Evolutionary conservation across 1,284 basidiomycete species (phyloP), one percentile per base, ranked within the genome.

Genomic region (Ustilago esculenta): DNA sequence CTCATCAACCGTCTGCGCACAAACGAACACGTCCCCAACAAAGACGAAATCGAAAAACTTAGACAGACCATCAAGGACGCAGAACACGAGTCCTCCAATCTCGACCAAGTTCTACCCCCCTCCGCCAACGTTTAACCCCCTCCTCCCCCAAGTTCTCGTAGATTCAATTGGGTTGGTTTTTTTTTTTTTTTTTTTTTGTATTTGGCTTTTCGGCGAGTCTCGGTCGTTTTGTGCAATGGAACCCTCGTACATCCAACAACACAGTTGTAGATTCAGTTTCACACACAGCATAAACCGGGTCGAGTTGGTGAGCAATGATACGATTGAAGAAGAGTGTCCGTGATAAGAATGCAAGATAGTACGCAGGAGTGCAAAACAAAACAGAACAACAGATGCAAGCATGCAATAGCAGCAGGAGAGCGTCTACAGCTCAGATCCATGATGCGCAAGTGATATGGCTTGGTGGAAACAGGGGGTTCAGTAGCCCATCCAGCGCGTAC

Each of bases 401-500:
- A 52, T 7, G n/a, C n/a, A n/a, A n/a, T n/a, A n/a, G n/a, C n/a
- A n/a, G n/a, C n/a, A n/a, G n/a, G n/a, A n/a, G n/a, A n/a, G n/a
- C n/a, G n/a, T n/a, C n/a, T n/a, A n/a, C n/a, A n/a, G n/a, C n/a
- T n/a, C n/a, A n/a, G n/a, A n/a, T n/a, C n/a, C n/a, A n/a, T n/a
- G n/a, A n/a, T n/a, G n/a, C n/a, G n/a, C n/a, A n/a, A 29, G 27
- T 29, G 27, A 29, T 29, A 29, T 6, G 27, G 7, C 7, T 7
- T 6, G 27, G 12, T 29, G 27, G 39, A 21, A 11, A 24, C 9
- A 15, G 15, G 43, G n/a, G n/a, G n/a, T 32, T 54, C 35, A 70
- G 36, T 65, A 74, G 25, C 70, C 73, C 46, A 69, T 61, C 79
- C 79, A 81, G 1, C 79, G 68, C 7, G 53, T 71, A 1, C 75